Conservation (phyloP, 1,284 basidiomycete species). For the Apiotrichum gamsii region DNA sequence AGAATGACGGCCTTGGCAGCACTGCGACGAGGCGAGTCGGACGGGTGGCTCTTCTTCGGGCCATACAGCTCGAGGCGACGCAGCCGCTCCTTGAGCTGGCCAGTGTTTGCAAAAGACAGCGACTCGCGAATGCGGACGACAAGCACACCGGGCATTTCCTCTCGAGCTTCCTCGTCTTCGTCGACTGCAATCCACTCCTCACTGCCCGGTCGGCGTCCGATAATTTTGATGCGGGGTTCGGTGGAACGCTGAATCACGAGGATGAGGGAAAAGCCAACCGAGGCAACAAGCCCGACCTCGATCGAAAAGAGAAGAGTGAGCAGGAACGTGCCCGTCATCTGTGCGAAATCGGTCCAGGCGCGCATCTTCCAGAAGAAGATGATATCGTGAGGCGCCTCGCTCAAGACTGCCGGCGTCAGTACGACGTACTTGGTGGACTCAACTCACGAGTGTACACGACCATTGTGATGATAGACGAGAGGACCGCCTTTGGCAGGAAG, state of each 20-base stretch:
- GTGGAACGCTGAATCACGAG: conserved; percentile 83
- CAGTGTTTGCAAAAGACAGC: conserved; percentile 82
- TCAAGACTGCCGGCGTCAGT: conserved; percentile 53
- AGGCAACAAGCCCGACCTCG: conserved; percentile 71
- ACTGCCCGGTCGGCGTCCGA: conserved; percentile 73
- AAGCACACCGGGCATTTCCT: conserved; percentile 64
- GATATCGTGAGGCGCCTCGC: conserved; percentile 79
- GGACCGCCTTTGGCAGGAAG: conserved; percentile 42
- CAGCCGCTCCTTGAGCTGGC: conserved; percentile 76
- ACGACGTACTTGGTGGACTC: too few species aligned
- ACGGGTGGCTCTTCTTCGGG: conserved; percentile 68
- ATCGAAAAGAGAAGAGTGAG: conserved; percentile 70
- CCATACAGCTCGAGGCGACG: conserved; percentile 63
- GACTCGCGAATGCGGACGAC: conserved; percentile 76
- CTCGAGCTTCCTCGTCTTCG: conserved; percentile 63
- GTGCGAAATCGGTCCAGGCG: conserved; percentile 76
- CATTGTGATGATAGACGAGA: conserved; percentile 50
- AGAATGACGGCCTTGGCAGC: conserved; percentile 74
- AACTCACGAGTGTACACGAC: conserved; percentile 64
- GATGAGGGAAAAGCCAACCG: conserved; percentile 74
- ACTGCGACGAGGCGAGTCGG: conserved; percentile 69
- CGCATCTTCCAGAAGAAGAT: conserved; percentile 80
- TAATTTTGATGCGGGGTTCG: conserved; percentile 63
- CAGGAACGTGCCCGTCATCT: conserved; percentile 78
- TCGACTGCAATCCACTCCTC: conserved; percentile 72